Base-by-base conservation (phyloP, 2,329 filamentous ascomycete species). In the Parastagonospora nodorum region DNA sequence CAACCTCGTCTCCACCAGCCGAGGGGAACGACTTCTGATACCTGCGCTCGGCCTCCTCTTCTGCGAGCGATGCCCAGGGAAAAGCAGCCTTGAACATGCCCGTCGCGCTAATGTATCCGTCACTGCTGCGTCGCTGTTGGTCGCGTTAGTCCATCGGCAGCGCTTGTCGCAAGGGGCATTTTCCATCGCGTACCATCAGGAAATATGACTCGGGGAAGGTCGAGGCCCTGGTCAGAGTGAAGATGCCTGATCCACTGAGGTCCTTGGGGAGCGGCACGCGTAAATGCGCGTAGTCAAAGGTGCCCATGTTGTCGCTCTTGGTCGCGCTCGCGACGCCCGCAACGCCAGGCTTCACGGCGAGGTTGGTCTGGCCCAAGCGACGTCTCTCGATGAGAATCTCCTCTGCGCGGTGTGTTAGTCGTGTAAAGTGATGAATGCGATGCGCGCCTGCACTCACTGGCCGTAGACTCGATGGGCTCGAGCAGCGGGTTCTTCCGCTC, bases 221-320 rank as follows among this genome's bases (percentile, higher is more conserved):
- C 47, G 82, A 78, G 8, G 77, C 74, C 71, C 87, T 87, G 52
- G 87, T 67, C 40, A 68, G 88, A 67, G 90, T 88, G 80, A 97
- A 97, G 67, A 99, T 95, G 69, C 94, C 94, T 5, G 92, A 96
- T 27, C 82, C 83, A 54, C 87, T 85, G 62, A 97, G 87, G 58
- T 94, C 92, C 75, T 92, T 94, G 42, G 94, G 94, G 40, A 99
- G 79, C 11, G 94, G 93, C 53, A 92, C 93, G 68, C 93, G 89
- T 42, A 99, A 82, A 73, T 99, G 94, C 59, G 92, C 93, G 75
- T 99, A 99, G 75, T 97, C 94, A 72, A 99, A 96, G 40, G 88
- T 85, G 44, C 90, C 91, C 53, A 94, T 80, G 61, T 88, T 86
- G 60, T 88, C 82, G 40, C 85, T 80, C 71, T 90, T 90, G 49